phyloP scores from a whole-genome alignment of 257 asterid genomes.

The Knoxia roxburghii region DNA sequence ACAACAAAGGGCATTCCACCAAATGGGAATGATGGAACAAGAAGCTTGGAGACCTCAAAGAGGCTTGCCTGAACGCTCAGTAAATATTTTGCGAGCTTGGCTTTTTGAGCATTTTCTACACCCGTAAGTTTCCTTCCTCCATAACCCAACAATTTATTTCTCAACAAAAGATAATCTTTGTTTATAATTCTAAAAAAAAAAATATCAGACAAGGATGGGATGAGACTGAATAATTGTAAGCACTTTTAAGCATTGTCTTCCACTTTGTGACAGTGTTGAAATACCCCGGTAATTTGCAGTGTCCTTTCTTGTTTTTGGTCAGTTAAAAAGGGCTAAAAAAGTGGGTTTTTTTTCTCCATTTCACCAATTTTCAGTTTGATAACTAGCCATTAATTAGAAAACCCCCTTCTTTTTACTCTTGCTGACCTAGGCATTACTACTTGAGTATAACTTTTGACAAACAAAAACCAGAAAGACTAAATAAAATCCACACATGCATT shows the following conservation, averaged over 20 bases:
- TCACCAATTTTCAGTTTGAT: neutral
- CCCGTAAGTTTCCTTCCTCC: constrained; percentile 56
- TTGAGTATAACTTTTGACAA: neutral
- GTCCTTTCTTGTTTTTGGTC: constrained; percentile 28
- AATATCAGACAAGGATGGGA: constrained; percentile 4
- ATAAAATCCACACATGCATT: constrained; percentile 2
- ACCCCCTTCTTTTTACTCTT: too few relatives aligned
- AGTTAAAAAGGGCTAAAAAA: constrained; percentile 37
- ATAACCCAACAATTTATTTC: too few relatives aligned
- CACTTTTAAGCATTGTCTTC: constrained; percentile 5
- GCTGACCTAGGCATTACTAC: constrained; percentile 12
- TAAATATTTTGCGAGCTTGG: constrained; percentile 91
- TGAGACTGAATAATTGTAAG: neutral
- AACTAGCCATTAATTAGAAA: neutral
- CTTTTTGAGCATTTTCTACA: constrained; percentile 95
- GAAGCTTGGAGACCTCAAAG: constrained; percentile 98
- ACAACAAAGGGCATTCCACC: constrained; percentile 82
- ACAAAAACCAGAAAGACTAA: constrained; percentile 1
- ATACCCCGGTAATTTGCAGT: constrained; percentile 24
- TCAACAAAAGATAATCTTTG: too few relatives aligned
- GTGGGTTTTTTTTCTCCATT: neutral
- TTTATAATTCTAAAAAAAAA: neutral
- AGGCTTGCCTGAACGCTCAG: constrained; percentile 95
- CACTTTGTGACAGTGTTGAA: constrained; percentile 30
- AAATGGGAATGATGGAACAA: constrained; percentile 97